Evolutionary conservation across 2,329 filamentous ascomycete genomes (phyloP).

Genomic region (Sporothrix globosa): DNA sequence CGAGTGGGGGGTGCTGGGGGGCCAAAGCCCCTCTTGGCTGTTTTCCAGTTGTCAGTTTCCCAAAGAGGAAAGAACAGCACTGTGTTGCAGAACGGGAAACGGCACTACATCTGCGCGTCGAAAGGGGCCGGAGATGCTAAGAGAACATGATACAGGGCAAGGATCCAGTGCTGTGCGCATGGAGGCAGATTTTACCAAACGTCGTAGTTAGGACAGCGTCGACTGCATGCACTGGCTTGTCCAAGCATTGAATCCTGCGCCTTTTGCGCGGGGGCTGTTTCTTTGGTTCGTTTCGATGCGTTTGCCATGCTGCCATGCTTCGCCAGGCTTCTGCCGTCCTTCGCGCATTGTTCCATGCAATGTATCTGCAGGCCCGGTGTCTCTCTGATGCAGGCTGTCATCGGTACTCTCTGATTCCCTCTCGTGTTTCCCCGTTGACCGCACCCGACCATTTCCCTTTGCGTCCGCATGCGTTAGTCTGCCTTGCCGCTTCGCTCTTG

Average conservation of each 20-base stretch:
- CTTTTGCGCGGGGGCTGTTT: background rate
- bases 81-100: constrained; percentile 18
- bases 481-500: constrained; percentile 12
- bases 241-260: constrained; percentile 14
- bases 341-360: background rate
- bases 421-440: background rate
- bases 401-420: background rate
- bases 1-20: constrained; percentile 21
- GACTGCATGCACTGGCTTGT: constrained; percentile 19
- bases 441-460: constrained; percentile 1
- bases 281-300: background rate
- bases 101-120: constrained; percentile 4
- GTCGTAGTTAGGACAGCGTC: background rate
- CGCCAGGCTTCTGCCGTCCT: background rate
- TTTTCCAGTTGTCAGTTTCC: background rate
- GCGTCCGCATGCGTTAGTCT: constrained; percentile 14
- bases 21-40: too few relatives aligned
- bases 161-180: background rate
- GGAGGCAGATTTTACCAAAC: background rate
- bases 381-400: background rate
- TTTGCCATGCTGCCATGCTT: constrained; percentile 5
- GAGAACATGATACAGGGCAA: constrained; percentile 12
- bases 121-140: background rate
- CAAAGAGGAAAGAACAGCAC: constrained; percentile 14
- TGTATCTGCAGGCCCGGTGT: background rate